Percentiles rank a stretch among this genome's conserved stretches.
phyloP scores from a whole-genome alignment of 768 basidiomycete genomes.

The Tephrocybe sp. region DNA sequence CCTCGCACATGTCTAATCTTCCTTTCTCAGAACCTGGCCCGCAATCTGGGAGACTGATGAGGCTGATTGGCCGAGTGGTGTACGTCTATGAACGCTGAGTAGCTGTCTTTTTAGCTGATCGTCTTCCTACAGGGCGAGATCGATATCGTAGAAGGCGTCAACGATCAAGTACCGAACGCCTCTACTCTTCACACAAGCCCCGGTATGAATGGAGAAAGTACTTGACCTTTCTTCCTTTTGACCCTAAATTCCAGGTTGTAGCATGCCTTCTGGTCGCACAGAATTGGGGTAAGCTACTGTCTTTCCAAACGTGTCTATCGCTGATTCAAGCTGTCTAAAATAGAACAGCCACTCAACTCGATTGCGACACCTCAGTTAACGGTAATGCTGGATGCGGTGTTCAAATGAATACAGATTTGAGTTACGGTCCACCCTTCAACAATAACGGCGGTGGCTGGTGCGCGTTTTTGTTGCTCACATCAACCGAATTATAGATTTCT shows the following conservation, averaged over 20 bases:
- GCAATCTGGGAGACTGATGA: slow-evolving; percentile 42
- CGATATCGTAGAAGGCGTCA: slow-evolving; percentile 41
- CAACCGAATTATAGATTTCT: not conserved
- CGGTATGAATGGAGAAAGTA: slow-evolving; percentile 12
- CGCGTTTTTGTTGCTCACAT: slow-evolving; percentile 8
- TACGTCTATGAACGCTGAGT: slow-evolving; percentile 2
- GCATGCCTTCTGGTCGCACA: slow-evolving; percentile 34
- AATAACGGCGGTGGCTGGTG: slow-evolving; percentile 58
- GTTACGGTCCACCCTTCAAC: slow-evolving; percentile 61
- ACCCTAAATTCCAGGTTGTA: slow-evolving; percentile 30
- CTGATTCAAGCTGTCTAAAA: not conserved
- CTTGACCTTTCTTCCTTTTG: not conserved
- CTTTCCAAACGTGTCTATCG: not conserved
- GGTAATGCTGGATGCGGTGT: slow-evolving; percentile 49
- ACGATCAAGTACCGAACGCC: slow-evolving; percentile 33
- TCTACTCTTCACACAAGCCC: slow-evolving; percentile 34
- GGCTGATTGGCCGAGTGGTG: slow-evolving; percentile 35
- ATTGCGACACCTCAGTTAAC: slow-evolving; percentile 40
- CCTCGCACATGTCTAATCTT: not conserved
- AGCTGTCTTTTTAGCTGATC: not conserved
- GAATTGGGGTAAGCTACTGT: slow-evolving; percentile 40
- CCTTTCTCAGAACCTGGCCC: slow-evolving; percentile 28
- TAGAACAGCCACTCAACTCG: slow-evolving; percentile 26
- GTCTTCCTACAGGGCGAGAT: slow-evolving; percentile 27
- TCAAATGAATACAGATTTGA: slow-evolving; percentile 30